Percentiles rank a stretch among this genome's conserved stretches.
Evolutionary conservation across 331 rosid genomes (phyloP).

Genomic region (Prunus yedoensis): DNA sequence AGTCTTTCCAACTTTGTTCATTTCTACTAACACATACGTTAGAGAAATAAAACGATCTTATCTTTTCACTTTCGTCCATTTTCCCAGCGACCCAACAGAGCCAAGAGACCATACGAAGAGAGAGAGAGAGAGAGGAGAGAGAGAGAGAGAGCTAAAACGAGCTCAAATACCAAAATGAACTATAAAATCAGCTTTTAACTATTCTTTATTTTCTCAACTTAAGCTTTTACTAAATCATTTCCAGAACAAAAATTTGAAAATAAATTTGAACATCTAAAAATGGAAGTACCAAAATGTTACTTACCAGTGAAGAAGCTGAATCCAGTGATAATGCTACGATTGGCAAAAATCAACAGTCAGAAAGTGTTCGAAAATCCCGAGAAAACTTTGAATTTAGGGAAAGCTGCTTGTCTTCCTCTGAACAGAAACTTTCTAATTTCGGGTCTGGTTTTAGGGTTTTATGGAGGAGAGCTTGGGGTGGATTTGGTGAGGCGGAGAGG

Average conservation of each 20-base stretch:
- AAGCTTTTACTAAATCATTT: background rate
- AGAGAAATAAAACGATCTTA: background rate
- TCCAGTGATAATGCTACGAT: background rate
- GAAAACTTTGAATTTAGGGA: slow-evolving; percentile 14
- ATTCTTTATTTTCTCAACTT: background rate
- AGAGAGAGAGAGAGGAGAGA: background rate
- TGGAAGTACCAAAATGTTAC: slow-evolving; percentile 12
- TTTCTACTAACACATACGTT: background rate
- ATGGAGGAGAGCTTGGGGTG: slow-evolving; percentile 3
- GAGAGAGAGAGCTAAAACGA: background rate
- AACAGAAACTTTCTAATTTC: background rate
- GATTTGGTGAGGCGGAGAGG: slow-evolving; percentile 34
- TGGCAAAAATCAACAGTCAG: slow-evolving; percentile 12
- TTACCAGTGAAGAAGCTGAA: slow-evolving; percentile 29
- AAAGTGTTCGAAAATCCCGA: slow-evolving; percentile 25
- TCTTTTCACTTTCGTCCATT: slow-evolving; percentile 1
- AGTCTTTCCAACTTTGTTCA: background rate
- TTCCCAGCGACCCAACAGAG: slow-evolving; percentile 22
- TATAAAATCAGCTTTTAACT: background rate
- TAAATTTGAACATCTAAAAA: slow-evolving; percentile 2
- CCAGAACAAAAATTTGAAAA: background rate
- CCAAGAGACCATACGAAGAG: background rate
- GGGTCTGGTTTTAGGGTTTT: slow-evolving; percentile 31
- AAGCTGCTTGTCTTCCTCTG: background rate
- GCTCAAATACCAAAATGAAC: slow-evolving; percentile 24